Base-by-base conservation (phyloP, 1,284 basidiomycete species). In the Papiliotrema nemorosa region DNA sequence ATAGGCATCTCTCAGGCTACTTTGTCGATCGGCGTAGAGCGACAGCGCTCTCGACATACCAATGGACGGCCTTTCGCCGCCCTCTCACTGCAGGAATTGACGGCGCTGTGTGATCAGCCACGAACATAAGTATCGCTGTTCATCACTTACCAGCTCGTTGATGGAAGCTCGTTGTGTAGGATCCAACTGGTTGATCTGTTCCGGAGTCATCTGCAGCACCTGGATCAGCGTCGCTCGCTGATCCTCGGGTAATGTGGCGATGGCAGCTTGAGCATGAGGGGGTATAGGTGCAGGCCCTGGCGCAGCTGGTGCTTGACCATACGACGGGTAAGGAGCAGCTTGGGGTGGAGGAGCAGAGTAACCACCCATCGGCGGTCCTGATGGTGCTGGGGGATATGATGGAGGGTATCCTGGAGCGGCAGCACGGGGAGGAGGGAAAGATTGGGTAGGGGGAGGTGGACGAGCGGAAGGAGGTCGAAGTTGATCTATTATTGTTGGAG, bases 121-220 rank as follows among this genome's bases (percentile, higher is more conserved):
- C 16, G 5, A 36, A 26, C 21, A 21, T 24, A 33, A 14, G 37
- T 1, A 12, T 3, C 27, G 10, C 20, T n/a, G 33, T 20, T 2
- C 21, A 40, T 21, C 6, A 78, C 85, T 54, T 58, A 90, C 90
- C 70, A 96, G 74, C 63, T 87, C 83, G 73, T 90, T 80, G 40
- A 97, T 89, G n/a, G 89, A 86, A 0, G 84, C 82, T 41, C 87
- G 81, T 62, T 97, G 92, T 2, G 82, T 79, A 1, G 88, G 85
- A 21, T 91, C 88, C 41, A 97, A 76, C 6, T 82, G 83, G 50
- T 84, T 85, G 63, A 98, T 88, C 73, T 97, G 91, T 42, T 90
- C 90, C 35, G 82, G 85, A 0, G 88, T 88, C 63, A 98, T 76
- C 53, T 81, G 82, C 27, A 98, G 76, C 0, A 97, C 91, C 75